phyloP scores from a whole-genome alignment of 2,329 filamentous ascomycete genomes.

The Exophiala dermatitidis region DNA sequence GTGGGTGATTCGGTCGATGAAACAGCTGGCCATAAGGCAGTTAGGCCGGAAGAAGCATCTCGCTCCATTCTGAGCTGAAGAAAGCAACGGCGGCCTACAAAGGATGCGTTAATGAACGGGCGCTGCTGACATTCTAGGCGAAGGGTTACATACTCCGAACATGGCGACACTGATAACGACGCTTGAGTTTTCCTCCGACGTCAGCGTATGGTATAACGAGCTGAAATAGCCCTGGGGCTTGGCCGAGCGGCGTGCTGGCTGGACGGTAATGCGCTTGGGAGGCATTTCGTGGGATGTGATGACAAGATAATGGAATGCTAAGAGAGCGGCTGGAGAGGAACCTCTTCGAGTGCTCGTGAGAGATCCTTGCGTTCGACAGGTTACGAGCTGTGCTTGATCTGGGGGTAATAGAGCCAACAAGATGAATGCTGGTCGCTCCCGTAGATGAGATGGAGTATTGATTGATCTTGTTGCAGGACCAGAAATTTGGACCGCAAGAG shows the following conservation, averaged over 20 bases:
- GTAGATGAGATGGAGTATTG: neutral
- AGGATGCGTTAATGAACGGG: constrained; percentile 10
- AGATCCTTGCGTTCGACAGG: neutral
- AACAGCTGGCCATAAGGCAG: too few species aligned
- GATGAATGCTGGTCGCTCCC: too few species aligned
- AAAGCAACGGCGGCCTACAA: constrained; percentile 57
- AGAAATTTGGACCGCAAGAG: constrained; percentile 7
- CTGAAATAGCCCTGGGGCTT: constrained; percentile 49
- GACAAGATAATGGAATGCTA: neutral
- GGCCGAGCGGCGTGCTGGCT: constrained; percentile 37
- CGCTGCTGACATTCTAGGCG: neutral
- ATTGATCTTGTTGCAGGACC: neutral
- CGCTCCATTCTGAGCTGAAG: constrained; percentile 60
- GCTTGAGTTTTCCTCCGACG: constrained; percentile 60
- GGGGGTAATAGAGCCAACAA: too few species aligned
- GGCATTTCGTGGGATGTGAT: constrained; percentile 46
- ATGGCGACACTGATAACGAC: constrained; percentile 61
- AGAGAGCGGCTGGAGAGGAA: neutral
- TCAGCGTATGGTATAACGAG: constrained; percentile 56
- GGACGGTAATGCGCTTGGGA: constrained; percentile 53
- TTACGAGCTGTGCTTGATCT: too few species aligned
- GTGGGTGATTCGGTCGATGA: too few species aligned
- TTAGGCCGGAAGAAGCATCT: constrained; percentile 56
- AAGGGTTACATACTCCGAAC: constrained; percentile 55
- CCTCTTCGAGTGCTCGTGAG: neutral